Evolutionary conservation across 2,329 filamentous ascomycete species (phyloP).

Genomic region (Colletotrichum sp.): DNA sequence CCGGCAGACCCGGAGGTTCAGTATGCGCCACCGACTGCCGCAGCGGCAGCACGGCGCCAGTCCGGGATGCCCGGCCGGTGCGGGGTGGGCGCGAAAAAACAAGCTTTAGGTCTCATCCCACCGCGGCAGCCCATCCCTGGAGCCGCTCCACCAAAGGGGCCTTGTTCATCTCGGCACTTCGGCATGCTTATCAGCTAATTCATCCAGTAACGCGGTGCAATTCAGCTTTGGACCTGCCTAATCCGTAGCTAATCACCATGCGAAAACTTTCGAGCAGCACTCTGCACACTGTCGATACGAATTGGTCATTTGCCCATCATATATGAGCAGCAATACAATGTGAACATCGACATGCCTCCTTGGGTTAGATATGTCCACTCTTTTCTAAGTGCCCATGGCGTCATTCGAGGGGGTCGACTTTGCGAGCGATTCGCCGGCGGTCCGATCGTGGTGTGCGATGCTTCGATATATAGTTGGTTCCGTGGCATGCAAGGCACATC

Average conservation of each 20-base stretch:
- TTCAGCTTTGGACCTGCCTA: background rate
- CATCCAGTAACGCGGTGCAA: background rate
- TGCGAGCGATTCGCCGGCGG: background rate
- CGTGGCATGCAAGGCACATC: background rate
- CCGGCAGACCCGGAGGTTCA: background rate
- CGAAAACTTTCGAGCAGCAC: background rate
- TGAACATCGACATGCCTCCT: background rate
- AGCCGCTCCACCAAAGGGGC: background rate
- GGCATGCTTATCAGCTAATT: background rate
- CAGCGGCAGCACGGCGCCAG: background rate
- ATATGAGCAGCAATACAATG: background rate
- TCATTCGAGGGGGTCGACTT: background rate
- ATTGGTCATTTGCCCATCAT: background rate
- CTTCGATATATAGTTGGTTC: background rate
- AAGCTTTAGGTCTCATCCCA: background rate
- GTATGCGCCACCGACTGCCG: background rate
- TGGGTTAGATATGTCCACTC: background rate
- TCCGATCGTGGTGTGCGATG: background rate
- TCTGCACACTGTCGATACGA: background rate
- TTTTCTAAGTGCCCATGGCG: background rate
- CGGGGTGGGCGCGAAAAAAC: background rate
- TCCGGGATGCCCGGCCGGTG: background rate
- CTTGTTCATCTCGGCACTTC: background rate
- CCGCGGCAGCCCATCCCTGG: background rate
- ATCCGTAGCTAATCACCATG: background rate